Percentiles rank a stretch among this genome's conserved stretches.
phyloP scores from a whole-genome alignment of 805 yeast species.

The Hemisphaericaspora nanyangensis region DNA sequence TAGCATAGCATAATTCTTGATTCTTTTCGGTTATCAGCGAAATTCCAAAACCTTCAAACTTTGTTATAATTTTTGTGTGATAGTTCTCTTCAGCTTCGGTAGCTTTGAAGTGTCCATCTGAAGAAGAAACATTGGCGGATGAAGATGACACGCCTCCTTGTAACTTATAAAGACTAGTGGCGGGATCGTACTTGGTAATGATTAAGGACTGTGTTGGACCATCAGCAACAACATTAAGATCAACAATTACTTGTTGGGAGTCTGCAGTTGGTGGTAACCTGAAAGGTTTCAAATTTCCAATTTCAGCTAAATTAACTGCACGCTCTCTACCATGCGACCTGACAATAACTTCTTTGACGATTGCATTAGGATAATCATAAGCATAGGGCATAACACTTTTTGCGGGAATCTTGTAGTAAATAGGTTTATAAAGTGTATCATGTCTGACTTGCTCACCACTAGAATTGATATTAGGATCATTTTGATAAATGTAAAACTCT shows the following conservation, averaged over 20 bases:
- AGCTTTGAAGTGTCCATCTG: slow-evolving; percentile 46
- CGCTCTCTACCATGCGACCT: slow-evolving; percentile 72
- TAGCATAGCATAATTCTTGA: slow-evolving; percentile 81
- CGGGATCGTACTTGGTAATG: slow-evolving; percentile 77
- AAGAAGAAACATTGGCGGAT: slow-evolving; percentile 25
- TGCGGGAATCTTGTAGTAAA: slow-evolving; percentile 78
- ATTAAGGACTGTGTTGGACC: slow-evolving; percentile 91
- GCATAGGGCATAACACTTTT: slow-evolving; percentile 97
- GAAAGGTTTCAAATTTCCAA: slow-evolving; percentile 88
- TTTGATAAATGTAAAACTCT: slow-evolving; percentile 85
- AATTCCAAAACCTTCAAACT: slow-evolving; percentile 81
- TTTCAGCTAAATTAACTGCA: slow-evolving; percentile 82
- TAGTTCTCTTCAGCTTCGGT: slow-evolving; percentile 51
- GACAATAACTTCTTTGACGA: slow-evolving; percentile 72
- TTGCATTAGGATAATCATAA: slow-evolving; percentile 95
- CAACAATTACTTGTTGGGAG: slow-evolving; percentile 54
- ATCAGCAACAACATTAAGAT: slow-evolving; percentile 90
- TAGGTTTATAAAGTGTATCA: slow-evolving; percentile 65
- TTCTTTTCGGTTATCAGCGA: slow-evolving; percentile 70
- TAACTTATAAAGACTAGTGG: slow-evolving; percentile 69
- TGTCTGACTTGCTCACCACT: slow-evolving; percentile 52
- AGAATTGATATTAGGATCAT: slow-evolving; percentile 67
- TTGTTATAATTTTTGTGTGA: slow-evolving; percentile 50
- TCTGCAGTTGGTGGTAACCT: slow-evolving; percentile 52
- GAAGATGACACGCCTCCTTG: slow-evolving; percentile 19